Conservation (phyloP, 1,284 basidiomycete genomes). For the Ceratorhiza oryzae-sativae region DNA sequence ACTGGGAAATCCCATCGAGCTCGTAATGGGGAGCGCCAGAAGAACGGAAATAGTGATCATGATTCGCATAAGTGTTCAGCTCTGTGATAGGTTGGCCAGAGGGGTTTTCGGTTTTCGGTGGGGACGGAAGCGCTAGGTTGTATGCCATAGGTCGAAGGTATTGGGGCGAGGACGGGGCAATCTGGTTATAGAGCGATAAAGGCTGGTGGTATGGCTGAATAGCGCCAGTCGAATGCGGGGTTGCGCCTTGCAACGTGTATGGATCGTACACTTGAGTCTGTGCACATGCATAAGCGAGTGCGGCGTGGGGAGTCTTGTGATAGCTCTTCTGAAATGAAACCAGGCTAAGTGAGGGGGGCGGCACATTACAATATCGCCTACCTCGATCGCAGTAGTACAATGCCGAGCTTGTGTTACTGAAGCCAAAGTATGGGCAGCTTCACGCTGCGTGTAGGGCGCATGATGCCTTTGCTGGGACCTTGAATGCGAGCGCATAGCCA, state of each 20-base stretch:
- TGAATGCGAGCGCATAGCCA: not conserved
- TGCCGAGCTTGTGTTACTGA: conserved; percentile 13
- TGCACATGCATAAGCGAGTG: not conserved
- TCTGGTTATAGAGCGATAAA: not conserved
- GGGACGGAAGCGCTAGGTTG: not conserved
- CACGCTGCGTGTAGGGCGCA: not conserved
- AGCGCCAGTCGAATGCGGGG: not conserved
- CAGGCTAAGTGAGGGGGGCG: too few species aligned
- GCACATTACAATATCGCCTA: too few species aligned
- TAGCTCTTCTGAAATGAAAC: too few species aligned
- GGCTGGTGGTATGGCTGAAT: not conserved
- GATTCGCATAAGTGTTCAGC: too few species aligned
- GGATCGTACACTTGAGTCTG: not conserved
- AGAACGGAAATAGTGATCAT: not conserved
- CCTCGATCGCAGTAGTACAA: not conserved
- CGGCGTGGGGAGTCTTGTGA: not conserved
- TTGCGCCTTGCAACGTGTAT: not conserved
- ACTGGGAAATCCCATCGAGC: not conserved
- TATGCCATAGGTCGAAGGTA: not conserved
- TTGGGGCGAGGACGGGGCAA: not conserved
- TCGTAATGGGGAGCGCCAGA: not conserved
- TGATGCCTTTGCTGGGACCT: not conserved
- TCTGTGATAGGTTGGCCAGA: too few species aligned
- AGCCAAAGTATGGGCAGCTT: not conserved
- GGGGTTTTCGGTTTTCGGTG: not conserved